Evolutionary conservation across 2,329 filamentous ascomycete species (phyloP).

Genomic region (Capronia americana): DNA sequence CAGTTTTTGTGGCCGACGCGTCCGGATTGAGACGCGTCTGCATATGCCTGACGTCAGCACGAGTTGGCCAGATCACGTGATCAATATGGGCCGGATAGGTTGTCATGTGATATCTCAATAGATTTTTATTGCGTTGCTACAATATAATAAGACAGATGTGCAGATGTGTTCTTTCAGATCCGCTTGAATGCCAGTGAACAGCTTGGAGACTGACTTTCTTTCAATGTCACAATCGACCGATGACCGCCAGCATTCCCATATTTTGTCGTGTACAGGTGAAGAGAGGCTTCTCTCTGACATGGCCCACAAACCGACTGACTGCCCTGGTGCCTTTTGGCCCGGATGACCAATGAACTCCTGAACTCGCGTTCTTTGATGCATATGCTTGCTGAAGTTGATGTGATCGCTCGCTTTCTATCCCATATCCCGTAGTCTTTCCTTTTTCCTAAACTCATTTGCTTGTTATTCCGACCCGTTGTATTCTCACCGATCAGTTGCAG

Average conservation of each 20-base stretch:
- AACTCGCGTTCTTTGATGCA: slow-evolving; percentile 14
- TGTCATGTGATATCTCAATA: not conserved
- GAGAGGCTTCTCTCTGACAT: slow-evolving; percentile 1
- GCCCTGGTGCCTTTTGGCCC: not conserved
- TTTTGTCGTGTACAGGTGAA: slow-evolving; percentile 13
- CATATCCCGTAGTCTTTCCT: slow-evolving; percentile 18
- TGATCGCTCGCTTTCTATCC: slow-evolving; percentile 29
- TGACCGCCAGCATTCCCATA: not conserved
- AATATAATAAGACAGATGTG: not conserved
- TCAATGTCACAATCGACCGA: not conserved
- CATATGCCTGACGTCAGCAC: not conserved
- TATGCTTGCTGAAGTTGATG: slow-evolving; percentile 18
- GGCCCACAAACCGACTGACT: slow-evolving; percentile 6
- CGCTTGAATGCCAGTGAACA: not conserved
- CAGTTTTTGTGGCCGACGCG: slow-evolving; percentile 4
- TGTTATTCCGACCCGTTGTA: slow-evolving; percentile 9
- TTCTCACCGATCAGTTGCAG: not conserved
- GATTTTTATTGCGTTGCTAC: slow-evolving; percentile 6
- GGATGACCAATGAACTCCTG: slow-evolving; percentile 1
- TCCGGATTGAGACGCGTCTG: slow-evolving; percentile 13
- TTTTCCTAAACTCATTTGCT: slow-evolving; percentile 22
- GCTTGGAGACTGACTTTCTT: not conserved
- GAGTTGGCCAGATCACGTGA: not conserved
- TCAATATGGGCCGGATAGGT: too few species aligned
- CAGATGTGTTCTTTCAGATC: not conserved